Percentiles rank a stretch among this genome's conserved stretches.
These are phyloP conservation scores for Sporothrix inflata DNA, from an alignment of 2,329 filamentous ascomycete species.

Conservation along the genomic window DNA sequence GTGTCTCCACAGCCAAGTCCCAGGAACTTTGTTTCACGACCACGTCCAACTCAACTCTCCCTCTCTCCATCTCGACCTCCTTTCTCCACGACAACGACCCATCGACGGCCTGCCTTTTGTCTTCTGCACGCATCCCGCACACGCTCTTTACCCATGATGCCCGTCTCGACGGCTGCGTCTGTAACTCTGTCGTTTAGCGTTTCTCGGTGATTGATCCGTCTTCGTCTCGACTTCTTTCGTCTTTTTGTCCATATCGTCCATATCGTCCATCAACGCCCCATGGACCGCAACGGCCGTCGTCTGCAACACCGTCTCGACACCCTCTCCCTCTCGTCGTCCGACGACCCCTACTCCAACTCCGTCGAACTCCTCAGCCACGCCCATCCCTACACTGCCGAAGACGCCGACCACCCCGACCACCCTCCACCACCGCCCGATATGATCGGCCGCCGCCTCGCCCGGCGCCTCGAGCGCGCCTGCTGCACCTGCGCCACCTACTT, in stretches of 20 bases:
- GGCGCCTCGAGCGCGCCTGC: conserved; percentile 78
- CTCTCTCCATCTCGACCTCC: background rate
- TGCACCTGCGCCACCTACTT: conserved; percentile 80
- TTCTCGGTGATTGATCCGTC: background rate
- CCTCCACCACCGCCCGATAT: conserved; percentile 30
- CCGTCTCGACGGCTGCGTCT: conserved; percentile 24
- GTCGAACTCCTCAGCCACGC: conserved; percentile 14
- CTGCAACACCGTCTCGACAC: background rate
- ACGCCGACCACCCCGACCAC: conserved; percentile 12
- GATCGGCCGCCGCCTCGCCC: conserved; percentile 66
- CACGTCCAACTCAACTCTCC: background rate
- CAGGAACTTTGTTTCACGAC: background rate
- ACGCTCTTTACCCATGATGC: conserved; percentile 17
- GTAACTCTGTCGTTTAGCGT: conserved; percentile 10
- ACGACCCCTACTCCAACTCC: background rate
- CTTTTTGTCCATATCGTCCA: background rate
- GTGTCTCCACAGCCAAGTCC: background rate
- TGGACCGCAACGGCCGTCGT: conserved; percentile 13
- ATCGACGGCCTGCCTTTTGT: background rate
- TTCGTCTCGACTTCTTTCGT: background rate
- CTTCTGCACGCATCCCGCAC: background rate
- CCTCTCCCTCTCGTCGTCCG: background rate
- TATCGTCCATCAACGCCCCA: background rate
- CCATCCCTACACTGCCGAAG: background rate
- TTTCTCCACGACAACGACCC: background rate